Base-by-base conservation (phyloP, 2,329 filamentous ascomycete genomes). In the Diaporthe humulicola region DNA sequence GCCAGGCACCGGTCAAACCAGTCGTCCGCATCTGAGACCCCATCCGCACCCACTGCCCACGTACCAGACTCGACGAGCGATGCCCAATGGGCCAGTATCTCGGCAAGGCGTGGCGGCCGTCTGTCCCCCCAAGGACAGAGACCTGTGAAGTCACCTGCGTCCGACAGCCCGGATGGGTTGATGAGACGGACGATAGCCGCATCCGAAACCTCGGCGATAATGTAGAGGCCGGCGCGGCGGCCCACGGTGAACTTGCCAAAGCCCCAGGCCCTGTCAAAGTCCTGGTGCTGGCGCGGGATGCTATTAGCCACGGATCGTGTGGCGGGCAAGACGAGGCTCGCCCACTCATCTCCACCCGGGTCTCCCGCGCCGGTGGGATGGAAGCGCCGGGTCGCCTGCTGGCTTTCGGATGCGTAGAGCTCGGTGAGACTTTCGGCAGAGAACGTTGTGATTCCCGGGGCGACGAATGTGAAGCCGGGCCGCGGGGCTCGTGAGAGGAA, bases 51-150 rank as follows among this genome's bases (percentile, higher is more conserved):
- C 36, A 42, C 36, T 14, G n/a, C 9, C 58, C 58, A 61, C n/a
- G 38, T 15, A n/a, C n/a, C 58, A 42, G 38, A 61, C 36, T 42
- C 57, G 38, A 61, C n/a, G 38, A 61, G 36, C 3, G 57, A 61
- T 42, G 57, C 57, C 57, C 22, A 40, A 60, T 40, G 57, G 36
- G 33, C 57, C 36, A 60, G n/a, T 17, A 40, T 60, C 36, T 60
- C 36, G 14, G 57, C 57, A 9, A 60, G 57, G n/a, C 57, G 57
- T 19, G 57, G 57, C 22, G 57, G 36, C 14, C 57, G n/a, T 12
- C 8, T 12, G 14, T 40, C n/a, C 36, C 57, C 57, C n/a, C 36
- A 60, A 6, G 57, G 57, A 60, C 57, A 60, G 25, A 33, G 57
- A 7, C 57, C 36, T 3, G 19, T 60, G 36, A 60, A 60, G 33